These are phyloP conservation scores for Zopfia rhizophila DNA, from an alignment of 2,329 filamentous ascomycete genomes.

Conservation along the genomic window DNA sequence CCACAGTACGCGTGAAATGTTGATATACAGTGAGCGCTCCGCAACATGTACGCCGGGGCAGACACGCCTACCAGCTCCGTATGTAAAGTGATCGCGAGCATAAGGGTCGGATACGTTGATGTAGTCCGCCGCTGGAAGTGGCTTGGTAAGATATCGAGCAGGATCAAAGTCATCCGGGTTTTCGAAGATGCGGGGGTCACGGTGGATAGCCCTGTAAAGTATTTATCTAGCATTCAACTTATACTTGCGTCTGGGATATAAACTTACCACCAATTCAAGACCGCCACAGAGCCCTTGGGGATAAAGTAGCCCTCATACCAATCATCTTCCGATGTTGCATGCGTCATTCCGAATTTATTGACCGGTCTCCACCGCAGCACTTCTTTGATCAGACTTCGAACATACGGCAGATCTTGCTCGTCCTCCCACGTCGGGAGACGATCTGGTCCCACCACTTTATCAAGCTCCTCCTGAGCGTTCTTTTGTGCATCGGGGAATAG, in stretches of 20 bases:
- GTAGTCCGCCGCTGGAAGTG: slow-evolving; percentile 42
- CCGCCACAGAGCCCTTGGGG: slow-evolving; percentile 48
- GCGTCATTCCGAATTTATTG: slow-evolving; percentile 47
- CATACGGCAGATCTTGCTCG: slow-evolving; percentile 39
- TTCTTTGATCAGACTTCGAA: slow-evolving; percentile 50
- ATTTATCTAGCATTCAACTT: not conserved
- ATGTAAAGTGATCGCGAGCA: slow-evolving; percentile 49
- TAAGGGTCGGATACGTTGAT: slow-evolving; percentile 42
- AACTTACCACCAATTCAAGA: slow-evolving; percentile 47
- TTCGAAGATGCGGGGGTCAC: slow-evolving; percentile 36
- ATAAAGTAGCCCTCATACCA: slow-evolving; percentile 53
- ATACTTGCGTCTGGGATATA: not conserved
- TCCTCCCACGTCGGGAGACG: slow-evolving; percentile 47
- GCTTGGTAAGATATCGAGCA: slow-evolving; percentile 33
- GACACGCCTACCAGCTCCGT: slow-evolving; percentile 47
- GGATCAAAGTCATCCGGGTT: slow-evolving; percentile 46
- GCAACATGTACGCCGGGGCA: slow-evolving; percentile 52
- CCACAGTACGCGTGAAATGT: slow-evolving; percentile 48
- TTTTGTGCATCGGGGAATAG: slow-evolving; percentile 38
- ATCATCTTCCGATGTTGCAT: slow-evolving; percentile 46
- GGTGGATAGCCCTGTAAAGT: slow-evolving; percentile 43
- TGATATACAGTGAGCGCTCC: slow-evolving; percentile 49
- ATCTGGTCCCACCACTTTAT: slow-evolving; percentile 38
- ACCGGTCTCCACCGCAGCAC: slow-evolving; percentile 43
- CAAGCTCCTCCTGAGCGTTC: slow-evolving; percentile 42